Conservation (phyloP, 2,329 filamentous ascomycete genomes). For the Xylariaceae sp. region DNA sequence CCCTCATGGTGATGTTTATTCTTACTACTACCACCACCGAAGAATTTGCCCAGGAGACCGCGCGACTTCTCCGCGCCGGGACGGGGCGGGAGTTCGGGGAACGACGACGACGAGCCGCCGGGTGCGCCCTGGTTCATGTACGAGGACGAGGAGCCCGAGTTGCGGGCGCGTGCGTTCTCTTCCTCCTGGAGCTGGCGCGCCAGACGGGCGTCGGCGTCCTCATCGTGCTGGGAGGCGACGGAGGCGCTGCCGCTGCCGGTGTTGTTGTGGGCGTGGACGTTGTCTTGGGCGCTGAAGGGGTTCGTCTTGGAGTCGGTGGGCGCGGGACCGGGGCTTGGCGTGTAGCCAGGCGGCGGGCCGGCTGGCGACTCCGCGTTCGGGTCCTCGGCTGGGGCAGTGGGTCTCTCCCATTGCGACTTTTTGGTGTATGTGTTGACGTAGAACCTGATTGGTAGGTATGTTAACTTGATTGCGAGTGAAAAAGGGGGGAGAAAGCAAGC, state of each 20-base stretch:
- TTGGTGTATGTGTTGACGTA: slow-evolving; percentile 87
- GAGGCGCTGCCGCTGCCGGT: background rate
- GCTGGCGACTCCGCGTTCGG: slow-evolving; percentile 41
- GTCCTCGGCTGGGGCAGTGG: slow-evolving; percentile 61
- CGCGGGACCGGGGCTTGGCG: slow-evolving; percentile 41
- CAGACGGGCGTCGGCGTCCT: slow-evolving; percentile 41
- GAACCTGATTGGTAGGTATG: slow-evolving; percentile 54
- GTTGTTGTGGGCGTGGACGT: background rate
- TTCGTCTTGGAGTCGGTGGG: slow-evolving; percentile 61
- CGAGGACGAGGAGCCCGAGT: slow-evolving; percentile 27
- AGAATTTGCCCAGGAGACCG: slow-evolving; percentile 33
- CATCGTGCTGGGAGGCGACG: slow-evolving; percentile 28
- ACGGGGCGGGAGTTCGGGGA: slow-evolving; percentile 40
- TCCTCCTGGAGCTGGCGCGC: slow-evolving; percentile 78
- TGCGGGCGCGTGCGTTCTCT: slow-evolving; percentile 58
- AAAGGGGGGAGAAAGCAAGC: background rate
- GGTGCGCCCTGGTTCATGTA: slow-evolving; percentile 21
- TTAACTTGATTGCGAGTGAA: slow-evolving; percentile 3
- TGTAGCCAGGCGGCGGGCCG: slow-evolving; percentile 65
- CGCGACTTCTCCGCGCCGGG: slow-evolving; percentile 38
- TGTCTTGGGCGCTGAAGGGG: slow-evolving; percentile 50
- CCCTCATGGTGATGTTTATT: slow-evolving; percentile 31
- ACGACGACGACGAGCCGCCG: slow-evolving; percentile 26
- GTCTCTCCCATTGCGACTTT: slow-evolving; percentile 84
- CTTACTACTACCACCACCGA: slow-evolving; percentile 26